Evolutionary conservation across 139 green algal genomes (phyloP).

Genomic region (Parachlorella kessleri): DNA sequence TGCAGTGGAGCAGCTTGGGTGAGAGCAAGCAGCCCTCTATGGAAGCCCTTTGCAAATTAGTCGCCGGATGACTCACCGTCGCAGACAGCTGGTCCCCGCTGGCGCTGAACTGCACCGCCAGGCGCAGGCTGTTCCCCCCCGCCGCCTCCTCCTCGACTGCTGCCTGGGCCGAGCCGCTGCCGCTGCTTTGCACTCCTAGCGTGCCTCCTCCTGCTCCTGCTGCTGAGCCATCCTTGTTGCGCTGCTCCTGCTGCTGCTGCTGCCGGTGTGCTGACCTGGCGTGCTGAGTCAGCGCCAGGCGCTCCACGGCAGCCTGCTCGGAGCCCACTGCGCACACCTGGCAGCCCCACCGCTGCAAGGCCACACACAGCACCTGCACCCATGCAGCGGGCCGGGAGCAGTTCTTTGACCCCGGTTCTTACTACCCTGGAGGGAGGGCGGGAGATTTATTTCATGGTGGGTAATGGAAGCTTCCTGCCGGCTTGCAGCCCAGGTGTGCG

Average conservation of each 20-base stretch:
- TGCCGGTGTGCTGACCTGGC: neutral
- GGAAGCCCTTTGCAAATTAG: too few relatives aligned
- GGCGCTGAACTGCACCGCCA: too few relatives aligned
- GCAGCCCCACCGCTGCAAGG: conserved; percentile 68
- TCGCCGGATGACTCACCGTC: too few relatives aligned
- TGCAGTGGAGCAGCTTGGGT: too few relatives aligned
- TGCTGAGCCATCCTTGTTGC: neutral
- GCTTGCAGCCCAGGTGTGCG: too few relatives aligned
- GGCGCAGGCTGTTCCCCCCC: too few relatives aligned
- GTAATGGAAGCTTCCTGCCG: too few relatives aligned
- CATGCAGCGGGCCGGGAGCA: too few relatives aligned
- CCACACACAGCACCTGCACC: conserved; percentile 52
- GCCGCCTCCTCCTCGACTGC: neutral
- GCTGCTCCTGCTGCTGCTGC: neutral
- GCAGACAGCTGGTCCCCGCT: neutral
- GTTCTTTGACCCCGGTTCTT: too few relatives aligned
- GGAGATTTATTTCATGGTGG: too few relatives aligned
- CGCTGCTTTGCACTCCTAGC: neutral
- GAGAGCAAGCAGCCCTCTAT: too few relatives aligned
- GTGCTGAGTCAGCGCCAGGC: conserved; percentile 28
- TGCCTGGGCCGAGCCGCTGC: neutral
- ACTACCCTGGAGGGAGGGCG: too few relatives aligned
- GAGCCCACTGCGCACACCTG: conserved; percentile 59
- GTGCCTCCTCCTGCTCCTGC: neutral
- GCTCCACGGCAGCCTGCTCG: conserved; percentile 49